Base-by-base conservation (phyloP, 805 yeast species). In the Wickerhamomyces rabaulensis region DNA sequence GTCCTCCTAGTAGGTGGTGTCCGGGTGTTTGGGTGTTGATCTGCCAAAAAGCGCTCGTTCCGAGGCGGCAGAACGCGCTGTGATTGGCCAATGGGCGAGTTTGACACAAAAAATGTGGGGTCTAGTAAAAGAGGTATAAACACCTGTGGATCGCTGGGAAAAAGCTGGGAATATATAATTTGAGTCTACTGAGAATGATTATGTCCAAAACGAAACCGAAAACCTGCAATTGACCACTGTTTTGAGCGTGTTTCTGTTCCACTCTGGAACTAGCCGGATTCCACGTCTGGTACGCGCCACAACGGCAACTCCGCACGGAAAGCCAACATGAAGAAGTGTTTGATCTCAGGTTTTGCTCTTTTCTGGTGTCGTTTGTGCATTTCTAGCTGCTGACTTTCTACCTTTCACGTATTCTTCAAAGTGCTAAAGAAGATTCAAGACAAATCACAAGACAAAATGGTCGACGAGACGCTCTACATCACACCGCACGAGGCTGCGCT, bases 401-500 rank as follows among this genome's bases (percentile, higher is more conserved):
- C 15, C 4, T 13, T 4, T 27, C 31, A 27, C 31, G 4, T 27
- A 27, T 27, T 13, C 31, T 27, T 27, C 31, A 27, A 27, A n/a
- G n/a, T n/a, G n/a, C n/a, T n/a, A n/a, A n/a, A n/a, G n/a, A n/a
- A n/a, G n/a, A n/a, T n/a, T n/a, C n/a, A n/a, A n/a, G n/a, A n/a
- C n/a, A n/a, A n/a, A 16, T 33, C 17, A 17, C 20, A 16, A 10
- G 36, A 16, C 9, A 16, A 33, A 16, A 33, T 68, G 69, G 64
- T 62, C 12, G 73, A 67, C 56, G 84, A 79, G 54, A 68, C 76
- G 2, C 67, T 72, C 53, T 87, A 84, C 56, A 73, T 84, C 42
- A 79, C 89, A 4, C 87, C 92, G 7, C 82, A 86, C 65, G 95
- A 87, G 56, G 82, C 92, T 3, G 94, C 94, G 0, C 64, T 87